Percentiles rank a stretch among this genome's conserved stretches.
phyloP scores from a whole-genome alignment of 2,329 filamentous ascomycete species.

The Sphaceloma murrayae region DNA sequence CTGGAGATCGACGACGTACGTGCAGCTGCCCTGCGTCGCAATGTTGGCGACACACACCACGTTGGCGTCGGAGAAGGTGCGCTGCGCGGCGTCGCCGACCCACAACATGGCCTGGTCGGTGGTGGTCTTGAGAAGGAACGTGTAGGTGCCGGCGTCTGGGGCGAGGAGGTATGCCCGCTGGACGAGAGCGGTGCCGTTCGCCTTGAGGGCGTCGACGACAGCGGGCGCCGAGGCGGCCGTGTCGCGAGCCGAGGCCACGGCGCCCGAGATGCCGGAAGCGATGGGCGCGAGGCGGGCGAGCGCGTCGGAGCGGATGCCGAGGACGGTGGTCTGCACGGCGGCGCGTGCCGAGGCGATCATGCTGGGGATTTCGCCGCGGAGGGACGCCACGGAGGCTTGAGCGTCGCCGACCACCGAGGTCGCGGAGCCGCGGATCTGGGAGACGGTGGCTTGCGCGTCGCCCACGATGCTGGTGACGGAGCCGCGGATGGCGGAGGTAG shows the following conservation, averaged over 20 bases:
- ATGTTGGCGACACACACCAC: slow-evolving; percentile 10
- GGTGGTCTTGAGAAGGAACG: slow-evolving; percentile 11
- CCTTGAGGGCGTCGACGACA: slow-evolving; percentile 10
- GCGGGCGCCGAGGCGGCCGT: background rate
- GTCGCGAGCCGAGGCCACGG: background rate
- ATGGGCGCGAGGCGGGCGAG: slow-evolving; percentile 1
- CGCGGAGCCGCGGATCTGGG: background rate
- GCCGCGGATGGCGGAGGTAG: background rate
- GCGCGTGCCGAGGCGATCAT: slow-evolving; percentile 6
- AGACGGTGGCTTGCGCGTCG: slow-evolving; percentile 1
- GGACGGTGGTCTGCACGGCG: slow-evolving; percentile 8
- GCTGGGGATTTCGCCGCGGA: slow-evolving; percentile 2
- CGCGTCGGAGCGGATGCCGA: slow-evolving; percentile 1
- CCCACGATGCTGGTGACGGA: background rate
- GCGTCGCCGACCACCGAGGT: background rate
- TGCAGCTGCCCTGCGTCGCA: slow-evolving; percentile 2
- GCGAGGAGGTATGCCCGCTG: slow-evolving; percentile 12
- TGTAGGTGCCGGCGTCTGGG: slow-evolving; percentile 6
- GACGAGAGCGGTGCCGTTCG: slow-evolving; percentile 11
- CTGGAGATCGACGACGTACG: slow-evolving; percentile 11
- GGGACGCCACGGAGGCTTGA: slow-evolving; percentile 6
- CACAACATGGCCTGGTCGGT: slow-evolving; percentile 6
- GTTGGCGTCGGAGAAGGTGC: slow-evolving; percentile 8
- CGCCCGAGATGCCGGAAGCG: slow-evolving; percentile 8
- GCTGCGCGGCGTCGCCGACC: slow-evolving; percentile 1